Base-by-base conservation (phyloP, 2,329 filamentous ascomycete genomes). In the Colletotrichum endophyticum region DNA sequence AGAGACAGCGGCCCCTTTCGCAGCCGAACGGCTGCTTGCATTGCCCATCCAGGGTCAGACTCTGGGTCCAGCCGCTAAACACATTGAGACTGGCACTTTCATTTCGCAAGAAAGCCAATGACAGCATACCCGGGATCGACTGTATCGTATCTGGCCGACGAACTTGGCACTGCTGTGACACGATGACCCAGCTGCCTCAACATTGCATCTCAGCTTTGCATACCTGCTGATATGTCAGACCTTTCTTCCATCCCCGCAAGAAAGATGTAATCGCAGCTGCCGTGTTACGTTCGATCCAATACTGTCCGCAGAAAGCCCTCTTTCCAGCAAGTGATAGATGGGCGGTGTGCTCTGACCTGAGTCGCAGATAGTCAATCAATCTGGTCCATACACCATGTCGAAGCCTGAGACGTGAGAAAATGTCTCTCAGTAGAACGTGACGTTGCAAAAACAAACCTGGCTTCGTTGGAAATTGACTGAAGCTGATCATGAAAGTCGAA, bases 1-100 rank as follows among this genome's bases (percentile, higher is more conserved):
- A 66, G 15, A n/a, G 49, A 30, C 27, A 28, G n/a, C 59, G 57
- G 44, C 39, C 16, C 64, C 30, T 63, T 59, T 44, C 28, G n/a
- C 34, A 49, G n/a, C 64, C 27, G 44, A n/a, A 28, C 59, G 70
- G 73, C 27, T 66, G 27, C 70, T 19, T 76, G 73, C 73, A 70
- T 44, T 30, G 19, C 19, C 27, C 30, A 27, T 49, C 32, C 44
- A 73, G 73, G 64, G 64, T 44, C 39, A 49, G 11, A 34, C 25
- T 32, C 34, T 34, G 56, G 39, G 39, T 11, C n/a, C 13, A 49
- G 57, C 30, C 25, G 8, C 13, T 22, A 36, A 12, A 27, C 57
- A n/a, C 13, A 63, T 34, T 28, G n/a, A 39, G 19, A 39, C 28
- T 32, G 56, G 39, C 19, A 49, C 11, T 22, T 13, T 66, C 12